Percentiles rank a stretch among this genome's conserved stretches.
Evolutionary conservation across 345 rosid genomes (phyloP).

Genomic region (Brassica cretica): DNA sequence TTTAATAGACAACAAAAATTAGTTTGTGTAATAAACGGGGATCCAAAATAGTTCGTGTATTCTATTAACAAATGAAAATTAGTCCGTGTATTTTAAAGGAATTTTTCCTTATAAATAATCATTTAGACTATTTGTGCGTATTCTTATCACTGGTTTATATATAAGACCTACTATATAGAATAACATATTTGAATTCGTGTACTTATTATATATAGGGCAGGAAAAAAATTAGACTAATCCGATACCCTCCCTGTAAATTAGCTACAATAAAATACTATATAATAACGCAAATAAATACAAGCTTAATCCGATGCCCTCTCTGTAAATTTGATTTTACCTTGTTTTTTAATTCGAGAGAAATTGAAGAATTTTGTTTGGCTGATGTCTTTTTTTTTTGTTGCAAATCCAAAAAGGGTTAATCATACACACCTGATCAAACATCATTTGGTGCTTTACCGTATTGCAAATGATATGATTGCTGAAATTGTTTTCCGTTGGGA

Average conservation of each 20-base stretch:
- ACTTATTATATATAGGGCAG: background rate
- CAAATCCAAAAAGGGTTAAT: background rate
- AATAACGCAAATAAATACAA: background rate
- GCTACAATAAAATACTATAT: background rate
- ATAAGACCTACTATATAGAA: background rate
- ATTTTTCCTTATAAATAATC: too few relatives aligned
- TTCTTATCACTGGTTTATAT: background rate
- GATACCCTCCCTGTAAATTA: background rate
- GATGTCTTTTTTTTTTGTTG: background rate
- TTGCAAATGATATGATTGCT: background rate
- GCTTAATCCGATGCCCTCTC: background rate
- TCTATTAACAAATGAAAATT: too few relatives aligned
- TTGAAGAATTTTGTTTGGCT: background rate
- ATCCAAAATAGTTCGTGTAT: too few relatives aligned
- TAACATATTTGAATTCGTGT: background rate
- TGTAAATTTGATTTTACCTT: background rate
- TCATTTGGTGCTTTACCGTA: background rate
- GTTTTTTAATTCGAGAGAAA: too few relatives aligned
- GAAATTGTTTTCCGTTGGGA: conserved; percentile 6
- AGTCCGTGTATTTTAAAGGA: too few relatives aligned
- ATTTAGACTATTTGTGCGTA: conserved; percentile 9
- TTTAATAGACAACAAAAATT: too few relatives aligned
- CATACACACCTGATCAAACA: background rate
- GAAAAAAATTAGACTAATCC: background rate
- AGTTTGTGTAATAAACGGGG: too few relatives aligned